phyloP scores from a whole-genome alignment of 805 yeast genomes.

The Blastobotrys parvus region DNA sequence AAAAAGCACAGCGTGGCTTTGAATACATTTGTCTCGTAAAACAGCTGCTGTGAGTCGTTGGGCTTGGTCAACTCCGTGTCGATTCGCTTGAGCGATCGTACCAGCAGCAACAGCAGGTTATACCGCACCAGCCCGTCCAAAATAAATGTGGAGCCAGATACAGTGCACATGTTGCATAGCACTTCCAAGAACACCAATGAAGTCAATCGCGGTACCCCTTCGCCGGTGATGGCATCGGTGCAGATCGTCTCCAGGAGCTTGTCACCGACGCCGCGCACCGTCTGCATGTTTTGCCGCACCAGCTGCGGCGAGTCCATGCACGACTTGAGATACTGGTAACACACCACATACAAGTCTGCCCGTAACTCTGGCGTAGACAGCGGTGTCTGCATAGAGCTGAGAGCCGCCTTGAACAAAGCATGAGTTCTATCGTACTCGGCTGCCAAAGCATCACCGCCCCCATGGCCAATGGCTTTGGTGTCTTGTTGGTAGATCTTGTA shows the following conservation, averaged over 20 bases:
- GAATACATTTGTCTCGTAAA: conserved; percentile 69
- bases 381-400: conserved; percentile 65
- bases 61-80: conserved; percentile 56
- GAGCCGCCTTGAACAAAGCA: conserved; percentile 64
- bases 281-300: conserved; percentile 41
- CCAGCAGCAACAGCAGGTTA: conserved; percentile 56
- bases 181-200: conserved; percentile 70
- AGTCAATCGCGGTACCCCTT: conserved; percentile 66
- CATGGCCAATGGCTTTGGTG: conserved; percentile 13
- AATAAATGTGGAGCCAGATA: conserved; percentile 46
- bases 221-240: conserved; percentile 72
- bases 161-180: conserved; percentile 45
- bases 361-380: conserved; percentile 59
- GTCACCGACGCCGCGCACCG: conserved; percentile 51
- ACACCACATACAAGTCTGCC: conserved; percentile 69
- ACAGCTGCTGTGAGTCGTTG: conserved; percentile 25
- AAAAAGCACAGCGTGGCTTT: conserved; percentile 63
- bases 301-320: conserved; percentile 24
- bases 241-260: conserved; percentile 57
- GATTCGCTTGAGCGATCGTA: conserved; percentile 58
- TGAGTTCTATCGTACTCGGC: conserved; percentile 45
- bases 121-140: conserved; percentile 53
- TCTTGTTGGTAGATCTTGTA: conserved; percentile 53
- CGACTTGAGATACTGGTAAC: conserved; percentile 55
- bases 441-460: conserved; percentile 14